Evolutionary conservation across 1,284 basidiomycete species (phyloP).

Genomic region (Fomitiporia mediterranea): DNA sequence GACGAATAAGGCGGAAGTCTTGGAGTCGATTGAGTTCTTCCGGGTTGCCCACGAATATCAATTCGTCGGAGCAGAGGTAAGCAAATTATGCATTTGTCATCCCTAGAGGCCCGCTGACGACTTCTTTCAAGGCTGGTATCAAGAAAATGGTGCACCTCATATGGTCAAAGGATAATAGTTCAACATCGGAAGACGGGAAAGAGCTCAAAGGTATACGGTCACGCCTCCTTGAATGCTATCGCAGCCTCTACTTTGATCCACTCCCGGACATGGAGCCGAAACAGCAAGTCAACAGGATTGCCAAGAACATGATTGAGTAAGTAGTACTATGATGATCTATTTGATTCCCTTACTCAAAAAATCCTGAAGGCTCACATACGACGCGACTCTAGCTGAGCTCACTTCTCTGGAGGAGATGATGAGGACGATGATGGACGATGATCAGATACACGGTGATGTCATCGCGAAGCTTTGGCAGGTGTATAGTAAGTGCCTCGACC

Average conservation of each 20-base stretch:
- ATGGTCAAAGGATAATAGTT: conserved; percentile 92
- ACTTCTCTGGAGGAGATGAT: conserved; percentile 97
- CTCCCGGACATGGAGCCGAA: conserved; percentile 68
- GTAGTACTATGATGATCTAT: conserved; percentile 31
- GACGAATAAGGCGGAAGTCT: conserved; percentile 89
- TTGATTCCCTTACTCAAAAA: conserved; percentile 5
- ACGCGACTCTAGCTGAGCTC: conserved; percentile 90
- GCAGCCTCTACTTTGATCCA: conserved; percentile 85
- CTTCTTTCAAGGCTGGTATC: conserved; percentile 62
- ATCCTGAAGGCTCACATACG: conserved; percentile 70
- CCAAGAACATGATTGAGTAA: conserved; percentile 97
- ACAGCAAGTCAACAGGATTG: conserved; percentile 87
- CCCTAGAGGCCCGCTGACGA: not conserved
- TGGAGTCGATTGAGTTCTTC: conserved; percentile 97
- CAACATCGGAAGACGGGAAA: conserved; percentile 80
- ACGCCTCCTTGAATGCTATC: conserved; percentile 88
- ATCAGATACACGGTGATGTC: conserved; percentile 79
- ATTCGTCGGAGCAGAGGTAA: conserved; percentile 70
- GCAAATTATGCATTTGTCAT: conserved; percentile 22
- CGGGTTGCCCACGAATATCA: conserved; percentile 80
- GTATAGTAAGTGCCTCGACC: conserved; percentile 63
- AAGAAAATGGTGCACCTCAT: conserved; percentile 97
- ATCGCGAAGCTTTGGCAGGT: conserved; percentile 93
- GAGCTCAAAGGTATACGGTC: conserved; percentile 88
- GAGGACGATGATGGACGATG: conserved; percentile 89